Evolutionary conservation across 768 basidiomycete genomes (phyloP).

Genomic region (Pleurotus citrinopileatus): DNA sequence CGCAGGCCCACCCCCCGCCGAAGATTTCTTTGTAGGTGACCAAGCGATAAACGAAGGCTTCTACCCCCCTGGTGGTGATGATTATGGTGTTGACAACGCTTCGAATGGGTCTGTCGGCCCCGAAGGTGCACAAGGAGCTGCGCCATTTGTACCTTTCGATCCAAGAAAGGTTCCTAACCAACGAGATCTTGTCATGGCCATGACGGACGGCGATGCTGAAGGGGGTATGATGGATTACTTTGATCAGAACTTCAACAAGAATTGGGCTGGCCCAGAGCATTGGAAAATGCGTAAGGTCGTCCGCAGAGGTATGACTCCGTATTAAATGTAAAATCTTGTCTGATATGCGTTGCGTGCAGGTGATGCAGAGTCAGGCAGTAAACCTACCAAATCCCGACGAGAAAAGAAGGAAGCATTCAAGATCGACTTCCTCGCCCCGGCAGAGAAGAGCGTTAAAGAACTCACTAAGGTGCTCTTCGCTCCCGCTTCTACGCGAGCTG

Average conservation of each 20-base stretch:
- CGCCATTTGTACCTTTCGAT: conserved; percentile 76
- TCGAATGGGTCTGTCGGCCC: conserved; percentile 45
- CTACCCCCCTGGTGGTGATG: conserved; percentile 28
- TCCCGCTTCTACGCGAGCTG: conserved; percentile 65
- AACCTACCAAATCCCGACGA: conserved; percentile 51
- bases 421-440: conserved; percentile 71
- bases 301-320: conserved; percentile 58
- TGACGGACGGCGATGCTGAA: conserved; percentile 62
- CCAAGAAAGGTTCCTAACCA: conserved; percentile 75
- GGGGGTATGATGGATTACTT: conserved; percentile 82
- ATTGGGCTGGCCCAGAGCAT: conserved; percentile 99
- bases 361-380: conserved; percentile 37
- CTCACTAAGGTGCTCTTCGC: conserved; percentile 74
- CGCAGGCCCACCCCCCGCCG: conserved; percentile 35
- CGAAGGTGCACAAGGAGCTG: conserved; percentile 31
- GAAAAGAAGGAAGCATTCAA: conserved; percentile 80
- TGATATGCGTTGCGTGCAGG: conserved; percentile 20
- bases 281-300: conserved; percentile 92
- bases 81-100: conserved; percentile 28
- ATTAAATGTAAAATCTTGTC: conserved; percentile 1
- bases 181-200: conserved; percentile 81
- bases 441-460: conserved; percentile 58
- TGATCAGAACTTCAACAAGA: conserved; percentile 81
- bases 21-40: conserved; percentile 39
- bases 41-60: conserved; percentile 42